Base-by-base conservation (phyloP, 768 basidiomycete genomes). In the Lactifluus hygrophoroides region DNA sequence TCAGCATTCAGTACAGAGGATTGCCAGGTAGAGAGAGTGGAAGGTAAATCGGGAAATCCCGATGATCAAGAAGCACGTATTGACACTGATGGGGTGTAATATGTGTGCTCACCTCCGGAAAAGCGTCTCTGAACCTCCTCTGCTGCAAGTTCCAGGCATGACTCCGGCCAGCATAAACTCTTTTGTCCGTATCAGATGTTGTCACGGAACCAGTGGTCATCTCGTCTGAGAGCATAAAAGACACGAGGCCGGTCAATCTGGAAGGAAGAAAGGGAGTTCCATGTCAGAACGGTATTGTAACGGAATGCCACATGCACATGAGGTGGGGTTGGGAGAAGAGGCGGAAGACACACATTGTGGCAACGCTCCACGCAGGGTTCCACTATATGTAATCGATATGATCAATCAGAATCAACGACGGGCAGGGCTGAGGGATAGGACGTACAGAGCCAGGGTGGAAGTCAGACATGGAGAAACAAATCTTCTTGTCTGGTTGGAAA, bases 401-500 rank as follows among this genome's bases (percentile, higher is more conserved):
- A 37, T 53, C 50, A 49, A 37, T 53, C 50, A 49, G 48, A 5
- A 21, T 56, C 35, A 42, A 37, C 19, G 25, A 42, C 16, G n/a
- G n/a, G 32, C 19, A 35, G 17, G 21, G 30, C n/a, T 28, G 27
- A 37, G 43, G 49, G 60, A 48, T 21, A 17, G 10, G 5, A 80
- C 88, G 69, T 65, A 91, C 90, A 13, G 88, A 81, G 61, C 90
- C 90, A 0, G 92, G 90, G 67, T 94, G 92, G 68, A 92, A 94
- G 71, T 94, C 91, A 3, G 91, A 93, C 93, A 98, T 96, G 23
- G 92, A 95, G 74, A 96, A 95, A 70, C 94, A 97, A 55, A 98
- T 96, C 79, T 94, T 96, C 75, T 84, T 85, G 77, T 92, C 90
- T 21, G 90, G 89, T 64, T 88, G 83, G 73, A 94, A 94, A 58